Evolutionary conservation across 805 yeast species (phyloP).

Genomic region (Debaryomyces hansenii): DNA sequence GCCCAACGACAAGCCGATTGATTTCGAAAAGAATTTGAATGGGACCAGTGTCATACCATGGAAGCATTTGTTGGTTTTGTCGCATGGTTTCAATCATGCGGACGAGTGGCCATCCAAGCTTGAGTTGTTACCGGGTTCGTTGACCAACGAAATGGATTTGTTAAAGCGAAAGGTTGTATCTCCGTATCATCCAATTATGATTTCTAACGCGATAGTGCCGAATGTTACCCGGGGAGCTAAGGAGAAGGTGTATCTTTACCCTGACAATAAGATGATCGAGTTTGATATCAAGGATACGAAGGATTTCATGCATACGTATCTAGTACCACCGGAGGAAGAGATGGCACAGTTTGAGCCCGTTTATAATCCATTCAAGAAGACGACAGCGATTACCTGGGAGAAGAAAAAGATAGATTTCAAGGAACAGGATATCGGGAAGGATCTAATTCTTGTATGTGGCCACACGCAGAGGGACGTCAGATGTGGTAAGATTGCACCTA

Average conservation of each 20-base stretch:
- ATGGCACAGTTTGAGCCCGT: conserved; percentile 9
- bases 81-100: conserved; percentile 39
- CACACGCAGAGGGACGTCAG: conserved; percentile 62
- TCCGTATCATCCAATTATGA: conserved; percentile 50
- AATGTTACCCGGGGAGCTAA: conserved; percentile 9
- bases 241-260: conserved; percentile 48
- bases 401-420: conserved; percentile 5
- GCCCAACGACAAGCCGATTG: conserved; percentile 45
- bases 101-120: conserved; percentile 50
- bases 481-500: conserved; percentile 69
- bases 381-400: not conserved
- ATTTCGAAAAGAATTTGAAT: conserved; percentile 36
- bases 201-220: conserved; percentile 45
- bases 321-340: conserved; percentile 33
- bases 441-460: conserved; percentile 60
- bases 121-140: conserved; percentile 46
- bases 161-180: conserved; percentile 33
- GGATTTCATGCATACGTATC: conserved; percentile 41
- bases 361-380: conserved; percentile 19
- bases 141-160: conserved; percentile 40
- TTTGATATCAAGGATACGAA: conserved; percentile 28
- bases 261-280: conserved; percentile 49
- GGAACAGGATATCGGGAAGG: conserved; percentile 14
- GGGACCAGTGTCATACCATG: conserved; percentile 51
- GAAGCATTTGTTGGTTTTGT: conserved; percentile 57